Base-by-base conservation (phyloP, 2,329 filamentous ascomycete species). In the Talaromyces sp. region DNA sequence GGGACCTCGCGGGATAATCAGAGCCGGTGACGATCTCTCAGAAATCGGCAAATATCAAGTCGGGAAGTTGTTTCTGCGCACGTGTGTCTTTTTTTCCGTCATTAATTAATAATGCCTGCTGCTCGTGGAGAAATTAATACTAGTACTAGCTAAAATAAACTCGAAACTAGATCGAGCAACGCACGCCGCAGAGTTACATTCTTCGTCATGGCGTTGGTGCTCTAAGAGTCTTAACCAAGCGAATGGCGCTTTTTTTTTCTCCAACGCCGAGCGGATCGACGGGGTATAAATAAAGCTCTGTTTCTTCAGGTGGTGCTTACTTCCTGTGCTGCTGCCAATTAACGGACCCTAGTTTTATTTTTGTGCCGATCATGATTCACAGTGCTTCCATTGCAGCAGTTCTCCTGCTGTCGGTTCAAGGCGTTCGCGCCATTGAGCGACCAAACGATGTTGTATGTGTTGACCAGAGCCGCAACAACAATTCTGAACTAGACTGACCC, bases 361-460 rank as follows among this genome's bases (percentile, higher is more conserved):
- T 52, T 52, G 27, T 29, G 49, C 2, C 43, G 11, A 19, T 13
- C 1, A 52, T 29, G 49, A 52, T 29, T 4, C n/a, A 17, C 24
- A 26, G 14, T 7, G 13, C 17, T 29, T 52, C 53, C 29, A 52
- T 35, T 55, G 51, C 61, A 17, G 61, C 43, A 19, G 58, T 59
- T 11, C 57, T 64, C 52, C 32, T 65, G 29, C 53, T 71, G 59
- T 58, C 67, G 26, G 51, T 69, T 19, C 64, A 62, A 32, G 49
- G 55, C 19, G 64, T 58, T 27, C 58, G 67, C 57, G 70, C 69
- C 6, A 65, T 72, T 21, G 66, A 69, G 9, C 65, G 67, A 41
- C 63, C 70, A 1, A 64, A 69, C 63, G 65, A 61, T n/a, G 68
- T 72, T 58, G 71, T 72, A 68, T 32, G 68, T 41, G n/a, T 14